These are phyloP conservation scores for Cardiospermum halicacabum DNA, from an alignment of 345 rosid genomes.

Conservation along the genomic window DNA sequence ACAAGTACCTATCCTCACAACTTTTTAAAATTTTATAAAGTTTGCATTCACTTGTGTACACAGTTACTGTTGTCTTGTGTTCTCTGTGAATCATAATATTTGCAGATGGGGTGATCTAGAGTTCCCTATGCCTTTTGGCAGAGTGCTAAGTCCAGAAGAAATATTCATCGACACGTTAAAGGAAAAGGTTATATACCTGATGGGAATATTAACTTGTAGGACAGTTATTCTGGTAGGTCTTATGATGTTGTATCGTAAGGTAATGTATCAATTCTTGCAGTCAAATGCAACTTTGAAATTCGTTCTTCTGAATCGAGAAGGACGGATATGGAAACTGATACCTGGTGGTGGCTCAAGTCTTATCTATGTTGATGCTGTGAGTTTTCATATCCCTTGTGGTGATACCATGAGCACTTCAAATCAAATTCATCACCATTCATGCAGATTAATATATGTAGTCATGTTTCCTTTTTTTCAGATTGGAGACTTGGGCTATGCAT, in stretches of 20 bases:
- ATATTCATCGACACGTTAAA: slow-evolving; percentile 70
- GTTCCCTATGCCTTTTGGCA: slow-evolving; percentile 86
- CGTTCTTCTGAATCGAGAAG: slow-evolving; percentile 81
- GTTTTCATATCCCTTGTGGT: slow-evolving; percentile 3
- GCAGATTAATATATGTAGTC: background rate
- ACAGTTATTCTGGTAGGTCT: slow-evolving; percentile 9
- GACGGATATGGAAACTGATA: slow-evolving; percentile 94
- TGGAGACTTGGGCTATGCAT: slow-evolving; percentile 90
- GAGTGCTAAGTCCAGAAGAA: slow-evolving; percentile 71
- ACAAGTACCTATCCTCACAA: slow-evolving; percentile 42
- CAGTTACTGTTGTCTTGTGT: slow-evolving; percentile 56
- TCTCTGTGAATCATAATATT: slow-evolving; percentile 35
- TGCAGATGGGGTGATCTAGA: slow-evolving; percentile 91
- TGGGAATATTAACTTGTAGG: slow-evolving; percentile 87
- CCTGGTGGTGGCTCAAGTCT: slow-evolving; percentile 98
- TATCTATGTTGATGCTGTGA: slow-evolving; percentile 87
- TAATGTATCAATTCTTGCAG: slow-evolving; percentile 33
- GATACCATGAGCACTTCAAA: background rate
- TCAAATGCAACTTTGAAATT: slow-evolving; percentile 91
- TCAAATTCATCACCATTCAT: background rate
- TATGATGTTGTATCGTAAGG: background rate
- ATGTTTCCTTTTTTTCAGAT: slow-evolving; percentile 36
- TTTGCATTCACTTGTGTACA: slow-evolving; percentile 21
- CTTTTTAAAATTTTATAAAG: slow-evolving; percentile 14
- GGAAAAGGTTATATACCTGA: slow-evolving; percentile 67